Conservation (phyloP, 164 flowering plant species). For the Umbilicus rupestris region DNA sequence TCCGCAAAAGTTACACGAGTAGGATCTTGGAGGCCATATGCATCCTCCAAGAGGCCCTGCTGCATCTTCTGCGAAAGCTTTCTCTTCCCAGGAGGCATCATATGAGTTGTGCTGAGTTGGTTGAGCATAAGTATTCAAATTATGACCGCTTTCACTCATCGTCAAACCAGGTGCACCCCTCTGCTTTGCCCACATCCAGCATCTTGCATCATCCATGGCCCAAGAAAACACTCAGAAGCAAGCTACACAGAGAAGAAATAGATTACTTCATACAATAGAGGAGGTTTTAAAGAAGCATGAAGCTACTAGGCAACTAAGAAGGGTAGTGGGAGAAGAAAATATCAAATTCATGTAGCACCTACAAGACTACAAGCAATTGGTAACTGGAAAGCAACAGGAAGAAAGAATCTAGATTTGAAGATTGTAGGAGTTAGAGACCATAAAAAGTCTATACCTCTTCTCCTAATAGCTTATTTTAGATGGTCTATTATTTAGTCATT, state of each 20-base stretch:
- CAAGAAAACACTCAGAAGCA: not conserved
- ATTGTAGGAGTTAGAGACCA: not conserved
- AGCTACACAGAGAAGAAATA: not conserved
- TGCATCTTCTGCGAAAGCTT: slow-evolving; percentile 85
- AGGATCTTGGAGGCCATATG: slow-evolving; percentile 90
- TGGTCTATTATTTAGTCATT: not conserved
- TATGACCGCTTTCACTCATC: slow-evolving; percentile 10
- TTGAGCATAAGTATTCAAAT: slow-evolving; percentile 11
- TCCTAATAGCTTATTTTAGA: not conserved
- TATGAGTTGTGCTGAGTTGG: slow-evolving; percentile 9
- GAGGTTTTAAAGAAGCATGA: not conserved
- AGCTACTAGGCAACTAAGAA: not conserved
- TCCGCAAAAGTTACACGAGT: slow-evolving; percentile 74
- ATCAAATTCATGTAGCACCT: slow-evolving; percentile 1
- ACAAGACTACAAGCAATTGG: not conserved
- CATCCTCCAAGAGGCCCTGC: slow-evolving; percentile 69
- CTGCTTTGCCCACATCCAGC: slow-evolving; percentile 55
- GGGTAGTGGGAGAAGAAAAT: not conserved
- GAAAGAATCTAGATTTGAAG: not conserved
- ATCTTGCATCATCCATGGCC: slow-evolving; percentile 40
- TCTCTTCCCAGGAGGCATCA: slow-evolving; percentile 81
- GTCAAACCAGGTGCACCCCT: slow-evolving; percentile 18
- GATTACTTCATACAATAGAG: not conserved
- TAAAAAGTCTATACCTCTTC: not conserved
- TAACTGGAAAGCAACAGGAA: not conserved